Conservation (phyloP, 768 basidiomycete genomes). For the Clathrus columnatus region DNA sequence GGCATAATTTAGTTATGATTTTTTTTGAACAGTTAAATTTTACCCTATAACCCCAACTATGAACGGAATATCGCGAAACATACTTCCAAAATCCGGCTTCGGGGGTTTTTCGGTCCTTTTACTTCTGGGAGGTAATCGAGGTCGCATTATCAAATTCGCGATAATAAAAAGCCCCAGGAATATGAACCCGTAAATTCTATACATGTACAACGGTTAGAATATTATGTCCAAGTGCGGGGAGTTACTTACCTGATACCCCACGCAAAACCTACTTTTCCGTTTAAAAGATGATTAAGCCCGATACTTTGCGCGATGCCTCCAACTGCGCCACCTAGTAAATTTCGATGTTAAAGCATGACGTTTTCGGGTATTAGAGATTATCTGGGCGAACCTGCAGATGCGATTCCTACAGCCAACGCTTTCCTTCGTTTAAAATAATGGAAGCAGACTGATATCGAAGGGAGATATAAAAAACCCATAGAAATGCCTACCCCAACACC, state of each 20-base stretch:
- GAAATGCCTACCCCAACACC: constrained; percentile 35
- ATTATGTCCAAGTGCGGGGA: too few relatives aligned
- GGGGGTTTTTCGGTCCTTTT: neutral
- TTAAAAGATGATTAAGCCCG: constrained; percentile 37
- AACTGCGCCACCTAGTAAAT: constrained; percentile 26
- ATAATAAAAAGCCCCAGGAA: constrained; percentile 15
- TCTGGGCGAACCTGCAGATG: constrained; percentile 37
- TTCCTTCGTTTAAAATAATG: constrained; percentile 39
- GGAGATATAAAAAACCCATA: constrained; percentile 37
- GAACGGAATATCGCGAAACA: neutral
- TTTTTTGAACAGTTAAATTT: neutral
- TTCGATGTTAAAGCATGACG: neutral
- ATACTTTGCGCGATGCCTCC: constrained; percentile 42
- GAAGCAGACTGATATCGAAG: constrained; percentile 35
- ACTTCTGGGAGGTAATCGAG: constrained; percentile 12
- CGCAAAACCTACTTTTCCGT: constrained; percentile 1
- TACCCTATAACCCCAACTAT: constrained; percentile 9
- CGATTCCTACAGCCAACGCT: constrained; percentile 37
- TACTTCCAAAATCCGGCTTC: neutral
- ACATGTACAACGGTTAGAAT: neutral
- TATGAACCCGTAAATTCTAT: constrained; percentile 8
- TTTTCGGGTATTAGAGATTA: too few relatives aligned
- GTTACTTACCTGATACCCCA: constrained; percentile 1
- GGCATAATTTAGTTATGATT: neutral
- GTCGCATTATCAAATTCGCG: constrained; percentile 16